Base-by-base conservation (phyloP, 495 filamentous ascomycete species). In the Penicillium malachiteum region DNA sequence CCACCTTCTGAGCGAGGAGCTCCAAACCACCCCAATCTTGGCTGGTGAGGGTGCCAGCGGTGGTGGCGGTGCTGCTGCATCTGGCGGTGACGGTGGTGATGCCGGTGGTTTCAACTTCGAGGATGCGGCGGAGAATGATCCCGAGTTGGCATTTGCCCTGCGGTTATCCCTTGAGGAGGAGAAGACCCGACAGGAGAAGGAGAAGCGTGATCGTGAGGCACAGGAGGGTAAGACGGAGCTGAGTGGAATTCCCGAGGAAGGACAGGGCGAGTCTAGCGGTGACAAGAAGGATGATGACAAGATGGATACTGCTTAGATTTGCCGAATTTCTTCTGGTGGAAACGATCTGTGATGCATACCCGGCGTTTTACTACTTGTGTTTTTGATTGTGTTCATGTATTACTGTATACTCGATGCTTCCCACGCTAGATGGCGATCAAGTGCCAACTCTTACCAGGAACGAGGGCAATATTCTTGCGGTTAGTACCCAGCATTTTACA, bases 141-240 rank as follows among this genome's bases (percentile, higher is more conserved):
- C 94, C 31, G 94, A 97, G 68, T 70, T 98, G 68, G 94, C 94
- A 3, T 81, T 98, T 52, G 94, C 95, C n/a, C 78, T 98, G 68
- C 84, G 94, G 56, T 93, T 99, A 89, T 96, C 90, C 67, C 88
- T 95, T 82, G 95, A 99, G 70, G 95, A 97, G 66, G 94, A 96
- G 80, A 95, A 94, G 80, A 91, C 89, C 55, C 78, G 94, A 64
- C 84, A 94, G 71, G 93, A 96, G 65, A 89, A 88, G 75, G 82
- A 86, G 61, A 89, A 87, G 68, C 84, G 84, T 57, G 90, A 90
- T 35, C 81, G 85, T 54, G 88, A 90, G 58, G 87, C 85, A 49
- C 81, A 84, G 58, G 88, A 92, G 70, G 79, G 79, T 42, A 87
- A 84, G 73, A 79, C 76, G 41, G 75, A 77, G 46, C 74, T 96